Evolutionary conservation across 305 asterid genomes (phyloP), one percentile per base, ranked within the genome.

Genomic region (Solanum hybrid): DNA sequence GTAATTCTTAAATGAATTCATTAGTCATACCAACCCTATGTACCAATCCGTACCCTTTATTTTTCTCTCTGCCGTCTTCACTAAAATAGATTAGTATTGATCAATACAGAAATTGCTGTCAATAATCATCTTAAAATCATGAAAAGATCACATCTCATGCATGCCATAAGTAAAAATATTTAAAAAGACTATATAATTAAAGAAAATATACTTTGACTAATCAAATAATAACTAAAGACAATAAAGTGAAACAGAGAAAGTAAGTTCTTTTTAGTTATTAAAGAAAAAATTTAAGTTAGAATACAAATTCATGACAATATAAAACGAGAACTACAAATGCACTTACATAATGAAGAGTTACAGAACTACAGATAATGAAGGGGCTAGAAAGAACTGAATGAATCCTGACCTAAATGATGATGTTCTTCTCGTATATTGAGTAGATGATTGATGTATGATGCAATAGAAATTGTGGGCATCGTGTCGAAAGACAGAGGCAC

Each of bases 401-500:
- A 31, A 4, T 13, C 26, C 26, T 7, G 24, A 70, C 65, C 37
- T 65, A 31, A 12, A 51, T 61, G 76, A 51, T 84, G 29, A n/a
- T 22, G 7, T 57, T 76, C 15, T 12, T 61, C 17, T 39, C 45
- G 39, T 37, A 8, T 36, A 36, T 36, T 36, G 39, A 65, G 26
- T 11, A 72, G 61, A 36, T 33, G 14, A 37, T 36, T 22, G 13
- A 34, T 68, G 26, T 38, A 36, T 14, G 27, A 82, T 15, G 39
- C n/a, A 31, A 84, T 3, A 73, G 73, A 87, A 87, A 73, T 38
- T 17, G 73, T 3, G 31, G 41, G 73, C 83, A 36, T 87, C 89
- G 17, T 36, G 89, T 87, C 89, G 82, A 7, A 87, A 38, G 89
- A 38, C 8, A 27, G 82, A 41, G 73, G 82, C 89, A 73, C 84